Conservation (phyloP, 2,329 filamentous ascomycete species). For the Aspergillus alliaceus region DNA sequence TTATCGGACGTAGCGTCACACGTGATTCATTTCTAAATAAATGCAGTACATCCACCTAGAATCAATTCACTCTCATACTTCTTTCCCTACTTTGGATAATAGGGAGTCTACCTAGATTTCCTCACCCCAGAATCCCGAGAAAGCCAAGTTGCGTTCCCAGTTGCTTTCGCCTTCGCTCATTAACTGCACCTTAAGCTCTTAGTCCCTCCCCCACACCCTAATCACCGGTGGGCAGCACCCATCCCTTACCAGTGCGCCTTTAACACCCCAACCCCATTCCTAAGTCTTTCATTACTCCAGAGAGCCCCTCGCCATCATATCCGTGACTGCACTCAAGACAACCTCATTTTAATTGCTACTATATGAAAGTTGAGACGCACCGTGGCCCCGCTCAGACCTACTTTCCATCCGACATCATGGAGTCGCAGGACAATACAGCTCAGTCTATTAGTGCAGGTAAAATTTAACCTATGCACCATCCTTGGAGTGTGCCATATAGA, state of each 20-base stretch:
- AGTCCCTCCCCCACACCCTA: not conserved
- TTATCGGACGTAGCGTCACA: not conserved
- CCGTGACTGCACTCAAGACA: not conserved
- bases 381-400: not conserved
- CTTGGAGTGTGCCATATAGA: not conserved
- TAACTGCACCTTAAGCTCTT: too few relatives aligned
- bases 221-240: not conserved
- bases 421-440: conserved; percentile 19
- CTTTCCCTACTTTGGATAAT: too few relatives aligned
- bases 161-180: too few relatives aligned
- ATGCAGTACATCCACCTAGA: not conserved
- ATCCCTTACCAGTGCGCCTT: not conserved
- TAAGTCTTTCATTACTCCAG: not conserved
- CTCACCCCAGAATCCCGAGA: too few relatives aligned
- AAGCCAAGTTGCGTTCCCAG: too few relatives aligned
- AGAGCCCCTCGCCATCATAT: not conserved
- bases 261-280: too few relatives aligned
- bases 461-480: not conserved
- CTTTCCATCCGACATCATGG: conserved; percentile 19
- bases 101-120: too few relatives aligned
- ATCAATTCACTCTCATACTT: not conserved
- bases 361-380: not conserved
- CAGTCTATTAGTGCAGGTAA: conserved; percentile 38
- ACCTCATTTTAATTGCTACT: not conserved
- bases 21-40: not conserved